Evolutionary conservation across 345 rosid genomes (phyloP).

Genomic region (Arabis alpina): DNA sequence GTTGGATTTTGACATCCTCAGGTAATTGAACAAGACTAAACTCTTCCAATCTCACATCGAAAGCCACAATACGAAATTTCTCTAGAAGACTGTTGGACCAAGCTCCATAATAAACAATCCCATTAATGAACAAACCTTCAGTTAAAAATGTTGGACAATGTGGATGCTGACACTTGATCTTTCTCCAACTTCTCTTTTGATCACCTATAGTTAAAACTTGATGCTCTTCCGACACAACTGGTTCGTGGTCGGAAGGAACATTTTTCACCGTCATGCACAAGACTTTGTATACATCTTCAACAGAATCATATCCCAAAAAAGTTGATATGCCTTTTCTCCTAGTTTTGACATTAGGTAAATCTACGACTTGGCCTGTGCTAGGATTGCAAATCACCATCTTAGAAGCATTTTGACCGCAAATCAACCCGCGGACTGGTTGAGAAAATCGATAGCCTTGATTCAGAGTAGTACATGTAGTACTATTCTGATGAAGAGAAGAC

Average conservation of each 20-base stretch:
- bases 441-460: neutral
- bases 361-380: neutral
- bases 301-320: neutral
- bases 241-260: neutral
- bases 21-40: neutral
- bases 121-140: neutral
- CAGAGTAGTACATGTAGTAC: neutral
- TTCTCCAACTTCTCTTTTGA: constrained; percentile 4
- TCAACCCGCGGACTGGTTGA: neutral
- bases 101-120: constrained; percentile 9
- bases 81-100: neutral
- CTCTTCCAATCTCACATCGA: constrained; percentile 7
- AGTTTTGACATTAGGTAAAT: neutral
- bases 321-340: neutral
- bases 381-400: neutral
- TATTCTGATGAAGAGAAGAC: neutral
- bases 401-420: neutral
- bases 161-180: neutral
- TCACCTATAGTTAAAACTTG: neutral
- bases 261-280: neutral
- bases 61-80: neutral
- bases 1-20: neutral
- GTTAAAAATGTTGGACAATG: neutral
- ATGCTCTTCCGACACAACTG: neutral
- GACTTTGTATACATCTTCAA: constrained; percentile 1